Base-by-base conservation (phyloP, 768 basidiomycete genomes). In the Coprinopsis strossmayeri region DNA sequence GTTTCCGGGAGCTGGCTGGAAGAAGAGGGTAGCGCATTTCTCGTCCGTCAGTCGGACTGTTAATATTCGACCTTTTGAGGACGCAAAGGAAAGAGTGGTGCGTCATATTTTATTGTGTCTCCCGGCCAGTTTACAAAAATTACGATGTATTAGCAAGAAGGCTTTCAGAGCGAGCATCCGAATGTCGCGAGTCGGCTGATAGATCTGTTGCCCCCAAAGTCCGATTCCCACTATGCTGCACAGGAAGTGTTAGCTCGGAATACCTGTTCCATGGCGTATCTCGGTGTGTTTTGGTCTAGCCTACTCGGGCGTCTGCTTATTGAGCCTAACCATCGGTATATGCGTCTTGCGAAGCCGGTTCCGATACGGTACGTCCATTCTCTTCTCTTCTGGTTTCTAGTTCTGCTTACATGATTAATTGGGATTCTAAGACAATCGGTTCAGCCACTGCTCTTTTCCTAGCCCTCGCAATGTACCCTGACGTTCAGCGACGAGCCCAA, bases 1-100 rank as follows among this genome's bases (percentile, higher is more conserved):
- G 73, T 28, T 75, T 3, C 74, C 75, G 21, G 76, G 76, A 0
- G 67, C 70, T 5, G 66, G 64, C 17, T 77, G 74, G 55, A 63
- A 74, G 52, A 63, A 58, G 32, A 64, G 61, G 38, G 73, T 73
- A 1, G 57, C 60, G 21, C 30, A 56, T 9, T 23, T 17, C 67
- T 68, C 56, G 58, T 60, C 17, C 57, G 55, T 12, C 54, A 64
- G 10, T 61, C 64, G 7, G 50, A 59, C 5, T 61, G 67, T 12
- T 21, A 12, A 7, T 17, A 21, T 21, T 5, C 40, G 10, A 23
- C 35, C 35, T 18, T 42, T 23, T 23, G 40, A 42, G 10, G 23
- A 42, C 10, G 40, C 24, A 12, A 42, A 42, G 40, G 40, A 42
- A 21, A 10, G 18, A 9, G 18, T 42, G 13, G 40, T 42, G 17